Conservation (phyloP, 225 moss, liverwort and hornwort genomes). For the Ulota crispa region DNA sequence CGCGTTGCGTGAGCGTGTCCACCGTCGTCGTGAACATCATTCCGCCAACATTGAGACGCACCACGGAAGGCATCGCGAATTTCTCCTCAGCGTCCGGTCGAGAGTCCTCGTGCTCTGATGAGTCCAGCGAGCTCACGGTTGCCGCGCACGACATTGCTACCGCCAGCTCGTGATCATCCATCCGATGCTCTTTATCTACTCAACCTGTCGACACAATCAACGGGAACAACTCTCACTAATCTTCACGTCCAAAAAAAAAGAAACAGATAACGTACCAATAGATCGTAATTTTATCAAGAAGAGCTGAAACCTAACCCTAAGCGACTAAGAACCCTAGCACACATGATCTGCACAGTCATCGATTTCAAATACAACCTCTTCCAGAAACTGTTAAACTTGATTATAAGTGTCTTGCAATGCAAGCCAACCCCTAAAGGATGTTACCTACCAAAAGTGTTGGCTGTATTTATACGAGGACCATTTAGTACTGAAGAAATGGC, state of each 20-base stretch:
- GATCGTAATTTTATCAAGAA: background rate
- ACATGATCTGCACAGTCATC: background rate
- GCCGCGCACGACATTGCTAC: conserved; percentile 22
- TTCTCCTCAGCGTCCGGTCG: conserved; percentile 21
- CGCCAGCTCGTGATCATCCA: conserved; percentile 39
- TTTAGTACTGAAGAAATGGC: too few relatives aligned
- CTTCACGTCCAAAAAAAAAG: background rate
- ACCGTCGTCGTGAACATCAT: conserved; percentile 78
- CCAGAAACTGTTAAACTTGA: background rate
- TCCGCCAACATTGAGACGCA: conserved; percentile 90
- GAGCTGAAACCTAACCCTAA: background rate
- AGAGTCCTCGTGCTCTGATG: conserved; percentile 20
- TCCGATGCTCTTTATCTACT: conserved; percentile 11
- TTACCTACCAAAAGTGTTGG: too few relatives aligned
- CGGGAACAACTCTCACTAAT: background rate
- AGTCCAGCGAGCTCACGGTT: conserved; percentile 22
- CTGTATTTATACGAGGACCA: too few relatives aligned
- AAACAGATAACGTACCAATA: background rate
- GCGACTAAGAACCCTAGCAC: background rate
- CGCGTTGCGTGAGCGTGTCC: conserved; percentile 80
- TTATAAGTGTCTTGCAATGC: background rate
- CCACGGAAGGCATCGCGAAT: conserved; percentile 60
- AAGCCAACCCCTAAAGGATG: too few relatives aligned
- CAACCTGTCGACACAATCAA: conserved; percentile 2
- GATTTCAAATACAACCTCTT: background rate